Evolutionary conservation across 108 stramenopile species (phyloP).

Genomic region (Aurantiochytrium sp.): DNA sequence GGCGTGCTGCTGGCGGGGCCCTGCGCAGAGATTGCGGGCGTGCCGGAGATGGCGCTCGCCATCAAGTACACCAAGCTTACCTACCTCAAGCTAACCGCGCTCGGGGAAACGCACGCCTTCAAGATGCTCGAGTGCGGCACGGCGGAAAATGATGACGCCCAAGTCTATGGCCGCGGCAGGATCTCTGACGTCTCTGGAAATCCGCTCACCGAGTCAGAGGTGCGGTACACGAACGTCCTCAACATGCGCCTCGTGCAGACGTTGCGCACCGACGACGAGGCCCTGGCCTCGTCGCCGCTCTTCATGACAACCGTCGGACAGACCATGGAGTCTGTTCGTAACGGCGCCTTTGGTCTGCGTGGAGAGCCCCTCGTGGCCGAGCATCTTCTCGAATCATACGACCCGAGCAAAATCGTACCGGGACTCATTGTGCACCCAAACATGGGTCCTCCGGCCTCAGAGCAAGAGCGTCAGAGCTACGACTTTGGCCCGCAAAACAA

Average conservation of each 20-base stretch:
- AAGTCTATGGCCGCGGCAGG: background rate
- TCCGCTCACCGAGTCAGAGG: background rate
- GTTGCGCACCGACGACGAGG: background rate
- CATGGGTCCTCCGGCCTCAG: background rate
- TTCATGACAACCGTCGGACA: background rate
- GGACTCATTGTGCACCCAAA: too few species aligned
- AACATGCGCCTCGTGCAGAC: background rate
- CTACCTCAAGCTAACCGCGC: background rate
- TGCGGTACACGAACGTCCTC: background rate
- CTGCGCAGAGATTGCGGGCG: background rate
- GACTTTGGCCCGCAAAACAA: background rate
- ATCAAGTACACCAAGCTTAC: background rate
- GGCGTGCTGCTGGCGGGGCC: background rate
- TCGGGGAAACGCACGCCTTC: background rate
- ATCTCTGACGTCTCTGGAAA: background rate
- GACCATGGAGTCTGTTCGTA: background rate
- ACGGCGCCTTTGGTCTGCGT: background rate
- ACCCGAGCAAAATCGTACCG: too few species aligned
- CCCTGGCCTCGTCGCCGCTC: background rate
- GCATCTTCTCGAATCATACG: background rate
- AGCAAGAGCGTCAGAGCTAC: background rate
- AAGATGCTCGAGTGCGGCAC: background rate
- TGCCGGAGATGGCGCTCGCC: background rate
- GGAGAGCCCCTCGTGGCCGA: background rate
- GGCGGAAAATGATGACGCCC: background rate